Evolutionary conservation across 1,284 basidiomycete species (phyloP).

Genomic region (Microbotryum silenes-acaulis): DNA sequence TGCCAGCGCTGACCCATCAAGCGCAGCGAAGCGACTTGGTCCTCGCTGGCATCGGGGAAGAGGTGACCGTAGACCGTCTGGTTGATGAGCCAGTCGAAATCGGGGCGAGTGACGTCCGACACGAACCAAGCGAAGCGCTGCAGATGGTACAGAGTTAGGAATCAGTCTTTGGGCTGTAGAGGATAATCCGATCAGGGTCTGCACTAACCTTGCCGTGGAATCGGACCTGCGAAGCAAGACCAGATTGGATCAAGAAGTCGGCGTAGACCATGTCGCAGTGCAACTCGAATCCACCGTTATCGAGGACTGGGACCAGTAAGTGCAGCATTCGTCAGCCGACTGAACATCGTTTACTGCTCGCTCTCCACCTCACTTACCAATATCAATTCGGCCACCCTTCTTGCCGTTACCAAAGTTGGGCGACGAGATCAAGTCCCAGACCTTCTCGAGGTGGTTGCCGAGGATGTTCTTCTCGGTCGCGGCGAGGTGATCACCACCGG

Average conservation of each 20-base stretch:
- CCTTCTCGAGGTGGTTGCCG: conserved; percentile 67
- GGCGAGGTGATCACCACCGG: conserved; percentile 88
- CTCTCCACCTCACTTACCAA: conserved; percentile 41
- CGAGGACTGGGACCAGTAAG: neutral
- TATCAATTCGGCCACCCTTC: conserved; percentile 77
- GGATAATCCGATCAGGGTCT: conserved; percentile 4
- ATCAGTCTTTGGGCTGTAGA: neutral
- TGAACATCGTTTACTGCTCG: conserved; percentile 13
- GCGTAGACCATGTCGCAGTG: conserved; percentile 96
- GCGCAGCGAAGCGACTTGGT: conserved; percentile 72
- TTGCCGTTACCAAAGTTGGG: conserved; percentile 43
- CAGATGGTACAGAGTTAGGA: neutral
- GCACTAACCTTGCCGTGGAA: conserved; percentile 73
- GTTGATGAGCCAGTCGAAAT: conserved; percentile 76
- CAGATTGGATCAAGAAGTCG: conserved; percentile 74
- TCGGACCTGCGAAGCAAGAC: conserved; percentile 71
- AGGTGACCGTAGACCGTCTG: conserved; percentile 62
- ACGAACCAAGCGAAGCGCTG: conserved; percentile 80
- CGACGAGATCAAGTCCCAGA: conserved; percentile 67
- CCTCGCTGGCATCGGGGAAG: conserved; percentile 70
- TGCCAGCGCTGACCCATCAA: conserved; percentile 85
- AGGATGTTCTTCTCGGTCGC: conserved; percentile 92
- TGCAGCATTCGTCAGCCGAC: neutral
- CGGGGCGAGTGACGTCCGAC: conserved; percentile 92
- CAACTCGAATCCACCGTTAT: conserved; percentile 67